phyloP scores from a whole-genome alignment of 768 basidiomycete species.

The Boletus vinaceobasis region DNA sequence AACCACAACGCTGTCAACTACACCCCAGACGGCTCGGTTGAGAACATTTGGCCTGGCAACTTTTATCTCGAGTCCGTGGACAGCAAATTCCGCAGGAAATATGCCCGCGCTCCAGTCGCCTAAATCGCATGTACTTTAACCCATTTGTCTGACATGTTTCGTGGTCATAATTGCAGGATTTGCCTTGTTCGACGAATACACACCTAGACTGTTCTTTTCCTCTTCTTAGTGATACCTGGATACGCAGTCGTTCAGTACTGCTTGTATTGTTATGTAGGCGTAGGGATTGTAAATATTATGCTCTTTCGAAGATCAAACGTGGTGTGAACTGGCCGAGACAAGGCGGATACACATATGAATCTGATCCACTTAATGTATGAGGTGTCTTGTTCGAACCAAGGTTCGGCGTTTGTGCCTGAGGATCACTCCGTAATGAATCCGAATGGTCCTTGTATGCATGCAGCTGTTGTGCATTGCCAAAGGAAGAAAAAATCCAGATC shows the following conservation, averaged over 20 bases:
- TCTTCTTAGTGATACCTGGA: constrained; percentile 3
- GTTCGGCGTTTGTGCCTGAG: neutral
- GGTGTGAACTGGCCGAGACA: neutral
- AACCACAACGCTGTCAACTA: constrained; percentile 91
- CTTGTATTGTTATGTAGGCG: constrained; percentile 11
- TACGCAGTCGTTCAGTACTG: neutral
- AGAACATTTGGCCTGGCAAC: constrained; percentile 91
- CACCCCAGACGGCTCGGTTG: constrained; percentile 78
- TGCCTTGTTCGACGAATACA: neutral
- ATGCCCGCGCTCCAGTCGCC: constrained; percentile 46
- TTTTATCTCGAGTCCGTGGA: constrained; percentile 94
- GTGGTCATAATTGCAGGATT: neutral
- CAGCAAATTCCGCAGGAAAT: constrained; percentile 88
- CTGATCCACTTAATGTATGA: neutral
- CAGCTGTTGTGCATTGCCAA: neutral
- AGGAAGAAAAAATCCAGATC: no score
- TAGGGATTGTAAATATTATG: neutral
- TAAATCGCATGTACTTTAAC: constrained; percentile 11
- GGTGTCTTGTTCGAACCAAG: neutral
- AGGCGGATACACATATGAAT: neutral
- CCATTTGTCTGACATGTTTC: neutral
- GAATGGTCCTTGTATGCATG: neutral
- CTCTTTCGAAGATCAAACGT: neutral
- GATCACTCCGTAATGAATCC: neutral
- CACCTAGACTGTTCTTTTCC: constrained; percentile 8